Conservation (phyloP, 176 grass and related monocot species). For the Cenchrus purpureus region DNA sequence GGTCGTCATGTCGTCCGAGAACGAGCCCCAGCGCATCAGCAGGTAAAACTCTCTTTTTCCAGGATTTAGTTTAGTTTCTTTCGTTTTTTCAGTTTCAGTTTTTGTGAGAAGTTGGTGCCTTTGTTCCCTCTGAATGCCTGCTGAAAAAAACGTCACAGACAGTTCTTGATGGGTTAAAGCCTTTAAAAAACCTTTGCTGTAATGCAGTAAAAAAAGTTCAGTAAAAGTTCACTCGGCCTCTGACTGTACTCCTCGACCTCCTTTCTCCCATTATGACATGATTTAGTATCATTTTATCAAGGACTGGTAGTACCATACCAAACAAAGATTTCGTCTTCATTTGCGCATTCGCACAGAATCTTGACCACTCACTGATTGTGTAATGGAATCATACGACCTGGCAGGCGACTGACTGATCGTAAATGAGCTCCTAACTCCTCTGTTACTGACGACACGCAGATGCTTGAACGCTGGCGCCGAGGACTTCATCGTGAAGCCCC, state of each 20-base stretch:
- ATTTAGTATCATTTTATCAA: not conserved
- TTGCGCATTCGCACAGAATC: slow-evolving; percentile 20
- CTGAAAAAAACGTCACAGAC: not conserved
- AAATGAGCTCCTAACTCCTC: not conserved
- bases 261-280: not conserved
- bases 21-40: slow-evolving; percentile 96
- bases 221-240: slow-evolving; percentile 14
- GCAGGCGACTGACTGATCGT: not conserved
- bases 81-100: not conserved
- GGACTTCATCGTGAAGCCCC: slow-evolving; percentile 90
- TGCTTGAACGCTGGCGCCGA: slow-evolving; percentile 75
- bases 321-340: slow-evolving; percentile 32
- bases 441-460: not conserved
- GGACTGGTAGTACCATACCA: not conserved
- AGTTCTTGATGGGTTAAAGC: not conserved
- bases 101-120: not conserved
- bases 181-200: not conserved
- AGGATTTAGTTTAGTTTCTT: not conserved
- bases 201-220: slow-evolving; percentile 7
- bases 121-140: not conserved
- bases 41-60: slow-evolving; percentile 45
- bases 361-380: not conserved
- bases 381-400: not conserved
- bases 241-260: not conserved
- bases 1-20: slow-evolving; percentile 97